phyloP scores from a whole-genome alignment of 2,329 filamentous ascomycete species.

The Cercospora sesami region DNA sequence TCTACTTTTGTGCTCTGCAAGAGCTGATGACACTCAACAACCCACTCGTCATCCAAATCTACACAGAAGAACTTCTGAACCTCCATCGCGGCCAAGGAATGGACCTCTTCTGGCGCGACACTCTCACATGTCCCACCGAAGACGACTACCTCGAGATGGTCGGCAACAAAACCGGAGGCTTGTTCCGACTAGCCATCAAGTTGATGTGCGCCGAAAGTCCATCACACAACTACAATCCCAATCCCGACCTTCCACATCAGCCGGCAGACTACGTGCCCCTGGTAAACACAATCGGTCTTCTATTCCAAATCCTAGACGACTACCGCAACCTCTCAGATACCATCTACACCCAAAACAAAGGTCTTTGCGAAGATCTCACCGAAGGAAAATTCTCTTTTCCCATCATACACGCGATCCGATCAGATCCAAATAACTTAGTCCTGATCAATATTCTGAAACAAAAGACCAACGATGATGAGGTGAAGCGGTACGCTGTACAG shows the following conservation, averaged over 20 bases:
- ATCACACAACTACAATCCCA: slow-evolving; percentile 32
- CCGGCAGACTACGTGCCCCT: slow-evolving; percentile 72
- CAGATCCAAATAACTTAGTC: slow-evolving; percentile 71
- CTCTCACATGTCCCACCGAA: slow-evolving; percentile 77
- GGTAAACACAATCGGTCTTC: slow-evolving; percentile 78
- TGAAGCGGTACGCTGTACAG: slow-evolving; percentile 84
- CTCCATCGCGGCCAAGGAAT: slow-evolving; percentile 85
- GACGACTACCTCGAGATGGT: slow-evolving; percentile 96
- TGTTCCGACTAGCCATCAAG: slow-evolving; percentile 82
- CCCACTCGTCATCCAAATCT: slow-evolving; percentile 66
- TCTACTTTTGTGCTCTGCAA: slow-evolving; percentile 78
- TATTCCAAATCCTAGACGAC: slow-evolving; percentile 92
- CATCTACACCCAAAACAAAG: slow-evolving; percentile 81
- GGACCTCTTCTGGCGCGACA: slow-evolving; percentile 89
- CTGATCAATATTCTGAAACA: slow-evolving; percentile 91
- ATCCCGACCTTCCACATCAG: slow-evolving; percentile 8
- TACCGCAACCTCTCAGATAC: slow-evolving; percentile 74
- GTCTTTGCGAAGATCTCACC: slow-evolving; percentile 89
- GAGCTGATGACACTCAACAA: slow-evolving; percentile 72
- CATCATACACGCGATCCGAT: slow-evolving; percentile 87
- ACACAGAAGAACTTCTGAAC: slow-evolving; percentile 79
- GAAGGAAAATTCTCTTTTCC: slow-evolving; percentile 98
- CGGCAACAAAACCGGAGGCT: slow-evolving; percentile 81
- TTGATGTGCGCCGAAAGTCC: slow-evolving; percentile 77
- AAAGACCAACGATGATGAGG: slow-evolving; percentile 79